A percentile compares a stretch with the other conserved stretches of the same genome.
Evolutionary conservation across 2,329 filamentous ascomycete species (phyloP).

Genomic region (Ophiosphaerella herpotricha): DNA sequence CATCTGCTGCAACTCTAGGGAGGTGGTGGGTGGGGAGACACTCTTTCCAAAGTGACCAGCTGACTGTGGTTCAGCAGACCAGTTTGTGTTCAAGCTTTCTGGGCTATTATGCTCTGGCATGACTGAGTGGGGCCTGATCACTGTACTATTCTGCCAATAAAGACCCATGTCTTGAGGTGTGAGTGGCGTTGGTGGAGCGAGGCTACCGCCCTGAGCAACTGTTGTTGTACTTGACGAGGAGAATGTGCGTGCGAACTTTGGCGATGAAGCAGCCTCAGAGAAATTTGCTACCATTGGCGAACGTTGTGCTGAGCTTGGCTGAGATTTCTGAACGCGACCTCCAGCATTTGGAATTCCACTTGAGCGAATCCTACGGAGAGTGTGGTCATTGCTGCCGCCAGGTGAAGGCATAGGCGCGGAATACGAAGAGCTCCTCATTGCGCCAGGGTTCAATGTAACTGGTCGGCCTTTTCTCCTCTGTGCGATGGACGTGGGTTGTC

Average conservation of each 20-base stretch:
- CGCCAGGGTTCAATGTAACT: conserved; percentile 47
- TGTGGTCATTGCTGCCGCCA: conserved; percentile 44
- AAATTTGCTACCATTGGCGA: conserved; percentile 54
- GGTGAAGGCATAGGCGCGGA: conserved; percentile 48
- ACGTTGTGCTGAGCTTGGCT: conserved; percentile 52
- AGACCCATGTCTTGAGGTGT: conserved; percentile 50
- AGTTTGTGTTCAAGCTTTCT: conserved; percentile 42
- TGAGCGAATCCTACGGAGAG: conserved; percentile 54
- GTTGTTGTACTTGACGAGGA: conserved; percentile 44
- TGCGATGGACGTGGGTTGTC: conserved; percentile 48
- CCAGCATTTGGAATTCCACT: conserved; percentile 50
- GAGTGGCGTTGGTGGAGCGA: conserved; percentile 55
- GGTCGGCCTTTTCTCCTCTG: conserved; percentile 48
- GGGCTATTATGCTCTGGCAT: conserved; percentile 47
- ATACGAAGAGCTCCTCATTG: conserved; percentile 50
- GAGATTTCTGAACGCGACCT: conserved; percentile 54
- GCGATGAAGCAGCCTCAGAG: conserved; percentile 53
- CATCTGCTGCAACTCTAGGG: conserved; percentile 39
- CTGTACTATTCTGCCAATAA: conserved; percentile 48
- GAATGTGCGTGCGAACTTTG: conserved; percentile 49
- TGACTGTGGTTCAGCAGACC: conserved; percentile 44
- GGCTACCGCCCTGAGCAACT: conserved; percentile 43
- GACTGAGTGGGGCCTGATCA: conserved; percentile 32
- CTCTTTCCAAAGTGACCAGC: conserved; percentile 38
- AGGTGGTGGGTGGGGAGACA: conserved; percentile 54